Base-by-base conservation (phyloP, 768 basidiomycete genomes). In the Suillus americanus region DNA sequence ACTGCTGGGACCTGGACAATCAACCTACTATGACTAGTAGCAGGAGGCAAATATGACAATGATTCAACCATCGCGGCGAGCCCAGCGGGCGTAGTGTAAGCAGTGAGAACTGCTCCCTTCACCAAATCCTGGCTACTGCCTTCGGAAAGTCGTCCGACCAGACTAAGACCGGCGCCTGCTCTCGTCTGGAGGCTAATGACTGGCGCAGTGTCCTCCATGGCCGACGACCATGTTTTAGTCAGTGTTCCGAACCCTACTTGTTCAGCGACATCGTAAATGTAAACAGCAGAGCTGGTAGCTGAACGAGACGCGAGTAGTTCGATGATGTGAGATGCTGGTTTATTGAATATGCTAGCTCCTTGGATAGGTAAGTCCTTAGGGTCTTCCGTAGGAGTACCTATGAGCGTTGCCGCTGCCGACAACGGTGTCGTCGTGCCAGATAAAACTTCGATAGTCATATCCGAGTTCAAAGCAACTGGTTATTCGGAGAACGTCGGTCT, bases 1-100 rank as follows among this genome's bases (percentile, higher is more conserved):
- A 89, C 87, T 8, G 86, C 86, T 30, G 97, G 91, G 43, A 97
- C 87, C 73, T 98, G 92, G 62, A 97, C 75, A 71, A 95, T 82
- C 61, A 98, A 80, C 62, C 94, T 86, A 66, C 89, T 88, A 37
- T 81, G 78, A 10, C 85, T 69, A 7, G 82, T 83, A 16, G 91
- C 82, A 7, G 81, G 71, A 1, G 95, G 92, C 3, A 97, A 79
- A 72, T 88, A 77, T n/a, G 83, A 74, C 61, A 99, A 85, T 5
- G 91, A 88, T 9, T 90, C 86, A 1, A 90, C 84, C 90, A 99
- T 95, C 64, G 87, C 81, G 9, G 90, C 87, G 51, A 99, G 82
- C 3, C 96, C 94, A n/a, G 79, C 80, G 0, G 94, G 90, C 0
- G 95, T 91, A 4, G 92, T 93, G 76, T 89, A 95, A 1, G 90